Evolutionary conservation across 1,284 basidiomycete genomes (phyloP).

Genomic region (Hypsizygus ulmarius): DNA sequence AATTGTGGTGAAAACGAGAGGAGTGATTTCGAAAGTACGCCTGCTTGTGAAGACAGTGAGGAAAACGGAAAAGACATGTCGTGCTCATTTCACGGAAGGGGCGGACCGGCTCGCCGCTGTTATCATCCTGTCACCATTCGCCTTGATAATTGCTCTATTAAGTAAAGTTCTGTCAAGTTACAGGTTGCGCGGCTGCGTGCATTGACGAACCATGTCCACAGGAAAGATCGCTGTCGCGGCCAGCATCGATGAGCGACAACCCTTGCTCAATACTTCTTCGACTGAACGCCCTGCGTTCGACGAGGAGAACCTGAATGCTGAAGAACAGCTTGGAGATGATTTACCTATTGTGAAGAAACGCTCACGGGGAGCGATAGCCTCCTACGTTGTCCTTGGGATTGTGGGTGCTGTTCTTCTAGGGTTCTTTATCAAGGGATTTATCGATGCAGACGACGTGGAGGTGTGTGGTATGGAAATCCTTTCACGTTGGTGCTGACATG

Average conservation of each 20-base stretch:
- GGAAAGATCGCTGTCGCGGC: neutral
- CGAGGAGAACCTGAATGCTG: neutral
- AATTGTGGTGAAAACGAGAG: no score
- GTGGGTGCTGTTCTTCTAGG: conserved; percentile 38
- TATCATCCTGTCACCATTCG: no score
- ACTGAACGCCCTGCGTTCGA: neutral
- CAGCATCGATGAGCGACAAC: conserved; percentile 20
- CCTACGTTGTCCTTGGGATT: conserved; percentile 34
- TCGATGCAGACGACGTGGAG: conserved; percentile 64
- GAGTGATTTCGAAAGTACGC: no score
- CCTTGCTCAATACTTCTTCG: conserved; percentile 18
- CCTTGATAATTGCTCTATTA: no score
- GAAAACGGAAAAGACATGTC: no score
- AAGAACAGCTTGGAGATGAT: conserved; percentile 15
- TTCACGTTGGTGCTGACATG: neutral
- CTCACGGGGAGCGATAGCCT: neutral
- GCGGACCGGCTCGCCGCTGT: no score
- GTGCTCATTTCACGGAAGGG: no score
- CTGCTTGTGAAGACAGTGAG: no score
- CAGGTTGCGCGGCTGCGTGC: conserved; percentile 2
- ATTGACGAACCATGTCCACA: conserved; percentile 15
- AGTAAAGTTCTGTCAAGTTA: no score
- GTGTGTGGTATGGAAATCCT: conserved; percentile 36
- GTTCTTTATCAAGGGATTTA: conserved; percentile 65
- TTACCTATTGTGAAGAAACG: no score